A percentile compares a stretch with the other conserved stretches of the same genome.
phyloP scores from a whole-genome alignment of 179 eudicot genomes.

The Corrigiola litoralis region DNA sequence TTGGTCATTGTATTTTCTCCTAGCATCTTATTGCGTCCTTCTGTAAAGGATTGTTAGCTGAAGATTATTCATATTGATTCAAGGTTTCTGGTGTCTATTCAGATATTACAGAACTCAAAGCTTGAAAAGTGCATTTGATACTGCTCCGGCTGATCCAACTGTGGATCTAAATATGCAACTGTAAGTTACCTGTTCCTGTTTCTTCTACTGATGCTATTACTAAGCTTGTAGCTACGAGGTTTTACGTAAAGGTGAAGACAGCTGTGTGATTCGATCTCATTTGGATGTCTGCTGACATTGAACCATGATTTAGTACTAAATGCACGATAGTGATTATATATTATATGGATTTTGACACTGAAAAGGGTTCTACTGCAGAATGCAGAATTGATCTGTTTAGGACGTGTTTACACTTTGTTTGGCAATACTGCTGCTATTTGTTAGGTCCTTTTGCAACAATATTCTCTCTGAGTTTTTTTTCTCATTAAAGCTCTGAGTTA shows the following conservation, averaged over 20 bases:
- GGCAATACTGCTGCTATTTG: no score
- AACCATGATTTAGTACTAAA: no score
- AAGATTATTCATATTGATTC: background rate
- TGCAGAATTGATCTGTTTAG: no score
- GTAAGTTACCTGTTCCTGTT: constrained; percentile 43
- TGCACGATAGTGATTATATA: no score
- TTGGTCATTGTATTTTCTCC: constrained; percentile 25
- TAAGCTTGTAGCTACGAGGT: background rate
- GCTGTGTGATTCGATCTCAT: background rate
- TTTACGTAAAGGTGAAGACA: background rate
- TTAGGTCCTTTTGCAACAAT: no score
- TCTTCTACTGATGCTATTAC: background rate
- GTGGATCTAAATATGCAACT: constrained; percentile 92
- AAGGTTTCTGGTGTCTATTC: constrained; percentile 5
- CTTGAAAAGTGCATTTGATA: constrained; percentile 66
- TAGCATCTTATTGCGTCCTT: background rate
- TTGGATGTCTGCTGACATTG: background rate
- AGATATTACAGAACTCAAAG: constrained; percentile 62
- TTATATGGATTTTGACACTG: no score
- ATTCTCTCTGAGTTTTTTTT: no score
- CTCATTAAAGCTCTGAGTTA: no score
- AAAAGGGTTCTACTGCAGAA: no score
- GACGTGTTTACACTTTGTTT: no score
- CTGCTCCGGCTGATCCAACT: constrained; percentile 97
- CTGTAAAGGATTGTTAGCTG: background rate